Percentiles rank a stretch among this genome's conserved stretches.
These are phyloP conservation scores for Verticillium tricorpus DNA, from an alignment of 2,329 filamentous ascomycete species.

Conservation along the genomic window DNA sequence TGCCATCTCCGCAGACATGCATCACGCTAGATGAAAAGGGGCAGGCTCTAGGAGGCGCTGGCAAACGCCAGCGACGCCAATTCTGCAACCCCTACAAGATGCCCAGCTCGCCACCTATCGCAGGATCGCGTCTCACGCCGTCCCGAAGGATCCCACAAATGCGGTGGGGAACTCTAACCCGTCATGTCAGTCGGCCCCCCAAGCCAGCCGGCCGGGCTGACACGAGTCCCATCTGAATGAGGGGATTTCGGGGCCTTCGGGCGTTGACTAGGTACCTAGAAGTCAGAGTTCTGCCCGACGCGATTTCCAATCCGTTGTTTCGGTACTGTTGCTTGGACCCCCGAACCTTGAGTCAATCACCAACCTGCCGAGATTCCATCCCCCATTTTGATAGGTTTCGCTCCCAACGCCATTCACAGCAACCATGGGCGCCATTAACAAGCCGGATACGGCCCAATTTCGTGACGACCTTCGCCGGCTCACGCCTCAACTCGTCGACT, in stretches of 20 bases:
- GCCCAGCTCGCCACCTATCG: background rate
- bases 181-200: background rate
- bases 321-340: background rate
- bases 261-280: background rate
- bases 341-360: background rate
- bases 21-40: background rate
- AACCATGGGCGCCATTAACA: background rate
- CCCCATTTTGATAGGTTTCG: background rate
- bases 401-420: background rate
- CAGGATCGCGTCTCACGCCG: background rate
- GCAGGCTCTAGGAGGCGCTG: background rate
- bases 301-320: background rate
- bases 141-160: background rate
- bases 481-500: background rate
- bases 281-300: background rate
- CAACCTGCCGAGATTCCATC: background rate
- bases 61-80: background rate
- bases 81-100: background rate
- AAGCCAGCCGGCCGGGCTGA: background rate
- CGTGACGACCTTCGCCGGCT: constrained; percentile 1
- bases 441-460: background rate
- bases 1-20: background rate
- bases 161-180: background rate
- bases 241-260: background rate
- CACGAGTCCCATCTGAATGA: background rate